phyloP scores from a whole-genome alignment of 345 rosid genomes.

The Ricinus communis region DNA sequence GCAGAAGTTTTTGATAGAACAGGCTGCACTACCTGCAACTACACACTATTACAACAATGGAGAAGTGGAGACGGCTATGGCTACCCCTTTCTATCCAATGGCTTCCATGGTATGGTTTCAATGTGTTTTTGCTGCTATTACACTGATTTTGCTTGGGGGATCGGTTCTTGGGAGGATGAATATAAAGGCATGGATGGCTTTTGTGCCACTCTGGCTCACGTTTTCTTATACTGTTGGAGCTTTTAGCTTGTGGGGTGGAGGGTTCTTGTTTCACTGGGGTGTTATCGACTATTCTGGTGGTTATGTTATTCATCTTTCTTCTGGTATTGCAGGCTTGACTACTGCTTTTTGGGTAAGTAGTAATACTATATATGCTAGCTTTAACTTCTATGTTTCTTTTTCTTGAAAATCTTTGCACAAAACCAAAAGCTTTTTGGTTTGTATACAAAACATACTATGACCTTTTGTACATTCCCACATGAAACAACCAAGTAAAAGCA shows the following conservation, averaged over 20 bases:
- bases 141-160: constrained; percentile 39
- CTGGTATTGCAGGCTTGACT: constrained; percentile 46
- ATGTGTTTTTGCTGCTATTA: constrained; percentile 46
- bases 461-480: too few relatives aligned
- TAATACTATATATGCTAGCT: neutral
- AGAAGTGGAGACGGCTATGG: constrained; percentile 19
- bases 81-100: constrained; percentile 39
- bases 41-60: constrained; percentile 28
- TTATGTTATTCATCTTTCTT: constrained; percentile 52
- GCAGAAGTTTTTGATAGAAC: constrained; percentile 40
- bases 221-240: constrained; percentile 48
- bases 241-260: constrained; percentile 56
- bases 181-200: constrained; percentile 52
- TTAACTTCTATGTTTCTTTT: neutral
- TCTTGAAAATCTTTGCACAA: too few relatives aligned
- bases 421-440: too few relatives aligned
- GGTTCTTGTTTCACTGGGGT: constrained; percentile 57
- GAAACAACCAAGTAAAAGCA: too few relatives aligned
- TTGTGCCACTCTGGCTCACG: constrained; percentile 52
- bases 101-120: constrained; percentile 57
- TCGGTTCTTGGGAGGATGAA: constrained; percentile 51
- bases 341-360: constrained; percentile 46
- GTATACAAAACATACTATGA: too few relatives aligned
- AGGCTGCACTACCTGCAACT: constrained; percentile 31
- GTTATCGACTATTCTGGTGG: constrained; percentile 56